A percentile compares a stretch with the other conserved stretches of the same genome.
Evolutionary conservation across 2,329 filamentous ascomycete species (phyloP).

Genomic region (Magnaporthiopsis incrustans): DNA sequence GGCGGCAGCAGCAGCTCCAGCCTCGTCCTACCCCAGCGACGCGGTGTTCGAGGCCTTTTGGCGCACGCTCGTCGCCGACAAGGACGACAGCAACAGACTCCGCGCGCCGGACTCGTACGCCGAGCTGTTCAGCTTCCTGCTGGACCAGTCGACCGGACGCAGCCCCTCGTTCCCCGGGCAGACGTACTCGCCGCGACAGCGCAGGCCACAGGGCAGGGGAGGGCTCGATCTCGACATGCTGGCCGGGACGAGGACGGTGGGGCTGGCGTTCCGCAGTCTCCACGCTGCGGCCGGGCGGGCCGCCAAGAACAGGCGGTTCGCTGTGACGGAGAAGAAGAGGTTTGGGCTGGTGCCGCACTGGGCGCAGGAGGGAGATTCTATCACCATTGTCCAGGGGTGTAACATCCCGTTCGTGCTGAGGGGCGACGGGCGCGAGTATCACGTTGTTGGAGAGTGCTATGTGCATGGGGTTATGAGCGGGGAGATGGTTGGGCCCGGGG

Average conservation of each 20-base stretch:
- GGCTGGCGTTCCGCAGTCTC: no score
- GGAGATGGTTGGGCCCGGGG: not conserved
- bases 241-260: no score
- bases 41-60: not conserved
- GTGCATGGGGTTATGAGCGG: slow-evolving; percentile 2
- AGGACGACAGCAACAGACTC: not conserved
- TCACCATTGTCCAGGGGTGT: slow-evolving; percentile 1
- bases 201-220: not conserved
- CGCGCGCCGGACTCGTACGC: not conserved
- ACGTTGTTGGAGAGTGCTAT: not conserved
- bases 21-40: no score
- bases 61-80: not conserved
- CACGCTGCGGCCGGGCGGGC: not conserved
- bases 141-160: slow-evolving; percentile 1
- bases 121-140: not conserved
- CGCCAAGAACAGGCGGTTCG: not conserved
- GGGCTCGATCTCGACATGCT: not conserved
- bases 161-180: not conserved
- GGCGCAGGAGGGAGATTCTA: not conserved
- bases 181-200: not conserved
- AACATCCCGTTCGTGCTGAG: not conserved
- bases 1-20: not conserved
- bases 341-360: slow-evolving; percentile 3
- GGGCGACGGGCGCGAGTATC: not conserved
- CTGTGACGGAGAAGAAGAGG: not conserved